Base-by-base conservation (phyloP, 352 stramenopile genomes). In the Blastocystis hominis region DNA sequence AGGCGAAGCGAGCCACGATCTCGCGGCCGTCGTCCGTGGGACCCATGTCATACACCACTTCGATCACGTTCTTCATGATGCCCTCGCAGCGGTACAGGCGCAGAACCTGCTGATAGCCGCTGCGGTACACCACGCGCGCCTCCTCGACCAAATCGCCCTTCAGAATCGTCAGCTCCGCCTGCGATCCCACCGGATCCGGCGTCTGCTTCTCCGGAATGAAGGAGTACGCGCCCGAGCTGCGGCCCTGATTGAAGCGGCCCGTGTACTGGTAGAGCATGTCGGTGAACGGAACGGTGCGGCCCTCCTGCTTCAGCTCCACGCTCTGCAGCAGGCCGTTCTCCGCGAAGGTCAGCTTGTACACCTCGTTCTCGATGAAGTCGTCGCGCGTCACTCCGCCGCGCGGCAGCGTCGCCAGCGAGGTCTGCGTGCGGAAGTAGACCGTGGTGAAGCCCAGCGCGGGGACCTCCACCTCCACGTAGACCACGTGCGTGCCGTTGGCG, bases 161-260 rank as follows among this genome's bases (percentile, higher is more conserved):
- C 50, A 88, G 63, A 30, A 90, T 70, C 56, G 77, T 88, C 88
- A 88, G 72, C 47, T 90, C 66, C 44, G 76, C 75, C 66, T 76
- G 55, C 69, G 56, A 34, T 44, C 42, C 38, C 40, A 72, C 63
- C 34, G 55, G 44, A 53, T 70, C 13, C 54, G 47, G 34, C 56
- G 66, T 80, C 36, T 75, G 72, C 2, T 34, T 5, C 62, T 94
- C 91, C 0, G 95, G 95, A 63, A 95, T 92, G 91, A 99, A 98
- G 20, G 97, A 94, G 89, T 99, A 99, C 4, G 96, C 96, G 24
- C 96, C 96, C 34, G 94, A 97, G 54, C 5, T 62, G 47, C 70
- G 89, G 56, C 47, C 66, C 69, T 34, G 66, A 47, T 7, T 50
- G 61, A 70, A 88, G 66, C 59, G 75, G 70, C 55, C 77, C 17